A percentile compares a stretch with the other conserved stretches of the same genome.
Conservation (phyloP, 164 flowering plant genomes). For the grape (Vitis vinifera) region DNA sequence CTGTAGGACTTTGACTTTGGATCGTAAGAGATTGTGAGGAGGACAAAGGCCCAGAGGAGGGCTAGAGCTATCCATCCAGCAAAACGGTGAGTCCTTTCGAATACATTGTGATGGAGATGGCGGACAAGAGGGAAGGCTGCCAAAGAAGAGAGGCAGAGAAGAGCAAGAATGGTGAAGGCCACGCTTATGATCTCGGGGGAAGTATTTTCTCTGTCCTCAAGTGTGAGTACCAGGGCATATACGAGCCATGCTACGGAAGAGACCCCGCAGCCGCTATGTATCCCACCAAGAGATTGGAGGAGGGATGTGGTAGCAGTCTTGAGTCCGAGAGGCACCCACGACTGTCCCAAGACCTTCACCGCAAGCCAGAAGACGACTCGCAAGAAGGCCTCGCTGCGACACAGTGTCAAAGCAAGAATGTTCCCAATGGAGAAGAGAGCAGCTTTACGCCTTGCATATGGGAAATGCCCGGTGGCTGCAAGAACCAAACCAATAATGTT, state of each 20-base stretch:
- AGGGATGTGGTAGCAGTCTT: slow-evolving; percentile 39
- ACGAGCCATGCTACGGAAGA: slow-evolving; percentile 51
- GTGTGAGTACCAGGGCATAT: slow-evolving; percentile 37
- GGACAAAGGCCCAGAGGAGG: too few relatives aligned
- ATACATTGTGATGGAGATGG: slow-evolving; percentile 49
- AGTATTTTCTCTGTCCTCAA: slow-evolving; percentile 29
- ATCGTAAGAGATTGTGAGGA: slow-evolving; percentile 35
- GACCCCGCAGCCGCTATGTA: slow-evolving; percentile 52
- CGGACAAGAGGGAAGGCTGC: slow-evolving; percentile 61
- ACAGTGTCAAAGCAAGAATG: slow-evolving; percentile 37
- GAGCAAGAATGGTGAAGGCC: slow-evolving; percentile 40
- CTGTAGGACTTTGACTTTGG: slow-evolving; percentile 38
- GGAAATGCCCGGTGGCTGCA: slow-evolving; percentile 37
- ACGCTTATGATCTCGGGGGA: slow-evolving; percentile 32
- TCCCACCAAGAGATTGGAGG: slow-evolving; percentile 44
- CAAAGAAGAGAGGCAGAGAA: slow-evolving; percentile 29
- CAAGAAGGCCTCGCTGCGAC: slow-evolving; percentile 46
- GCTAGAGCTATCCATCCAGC: slow-evolving; percentile 33
- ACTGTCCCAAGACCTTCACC: slow-evolving; percentile 32
- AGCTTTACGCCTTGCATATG: slow-evolving; percentile 31
- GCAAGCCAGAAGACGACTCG: slow-evolving; percentile 45
- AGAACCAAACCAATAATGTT: slow-evolving; percentile 30
- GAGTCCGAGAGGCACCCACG: slow-evolving; percentile 40
- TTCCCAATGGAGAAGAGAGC: slow-evolving; percentile 43
- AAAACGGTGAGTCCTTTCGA: slow-evolving; percentile 50